Evolutionary conservation across 2,329 filamentous ascomycete species (phyloP).

Genomic region (Cadophora gregata): DNA sequence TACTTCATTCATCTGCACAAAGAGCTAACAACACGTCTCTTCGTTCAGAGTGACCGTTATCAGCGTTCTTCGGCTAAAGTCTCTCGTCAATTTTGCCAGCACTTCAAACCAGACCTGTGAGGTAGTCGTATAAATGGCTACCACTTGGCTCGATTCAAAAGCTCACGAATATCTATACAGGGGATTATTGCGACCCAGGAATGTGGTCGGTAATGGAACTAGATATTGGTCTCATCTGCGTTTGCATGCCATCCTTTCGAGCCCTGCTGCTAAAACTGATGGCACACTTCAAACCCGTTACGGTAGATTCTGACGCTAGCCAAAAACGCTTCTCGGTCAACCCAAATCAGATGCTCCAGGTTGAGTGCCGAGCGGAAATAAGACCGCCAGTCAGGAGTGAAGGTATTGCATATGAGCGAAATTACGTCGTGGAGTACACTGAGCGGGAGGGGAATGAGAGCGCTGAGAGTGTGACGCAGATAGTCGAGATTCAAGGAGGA

Average conservation of each 20-base stretch:
- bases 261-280: slow-evolving; percentile 30
- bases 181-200: slow-evolving; percentile 29
- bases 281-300: neutral
- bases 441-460: neutral
- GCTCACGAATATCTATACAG: neutral
- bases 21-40: neutral
- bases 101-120: slow-evolving; percentile 34
- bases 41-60: slow-evolving; percentile 35
- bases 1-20: no score
- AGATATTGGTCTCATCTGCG: slow-evolving; percentile 39
- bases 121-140: neutral
- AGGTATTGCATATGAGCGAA: neutral
- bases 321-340: slow-evolving; percentile 3
- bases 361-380: neutral
- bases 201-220: slow-evolving; percentile 36
- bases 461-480: neutral
- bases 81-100: slow-evolving; percentile 34
- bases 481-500: neutral
- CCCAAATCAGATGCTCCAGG: neutral
- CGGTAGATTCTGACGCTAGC: neutral
- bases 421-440: neutral
- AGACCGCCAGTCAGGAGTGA: neutral
- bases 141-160: neutral
- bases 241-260: slow-evolving; percentile 37
- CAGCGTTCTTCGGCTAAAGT: slow-evolving; percentile 35